These are phyloP conservation scores for Penicillium sp. DNA, from an alignment of 2,329 filamentous ascomycete genomes.

Conservation along the genomic window DNA sequence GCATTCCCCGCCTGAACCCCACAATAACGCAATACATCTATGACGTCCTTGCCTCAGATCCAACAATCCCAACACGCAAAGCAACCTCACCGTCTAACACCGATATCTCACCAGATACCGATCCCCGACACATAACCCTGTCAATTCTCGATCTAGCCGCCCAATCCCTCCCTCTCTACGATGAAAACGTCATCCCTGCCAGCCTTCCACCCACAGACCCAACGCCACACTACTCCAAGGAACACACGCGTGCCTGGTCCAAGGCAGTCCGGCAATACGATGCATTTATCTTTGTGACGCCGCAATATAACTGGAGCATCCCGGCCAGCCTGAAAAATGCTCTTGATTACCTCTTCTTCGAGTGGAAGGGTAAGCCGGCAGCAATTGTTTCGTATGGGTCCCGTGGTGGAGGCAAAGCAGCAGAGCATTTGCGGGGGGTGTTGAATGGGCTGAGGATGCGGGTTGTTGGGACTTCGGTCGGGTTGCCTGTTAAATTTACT, in stretches of 20 bases:
- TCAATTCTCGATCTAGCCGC: constrained; percentile 34
- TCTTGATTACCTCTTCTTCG: constrained; percentile 61
- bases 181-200: constrained; percentile 42
- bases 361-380: constrained; percentile 58
- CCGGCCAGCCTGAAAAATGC: constrained; percentile 61
- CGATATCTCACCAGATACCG: constrained; percentile 10
- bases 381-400: constrained; percentile 58
- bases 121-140: constrained; percentile 23
- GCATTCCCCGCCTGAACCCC: constrained; percentile 37
- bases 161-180: constrained; percentile 38
- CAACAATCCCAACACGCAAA: constrained; percentile 17
- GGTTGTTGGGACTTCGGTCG: constrained; percentile 29
- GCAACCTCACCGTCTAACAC: neutral
- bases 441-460: constrained; percentile 38
- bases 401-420: constrained; percentile 40
- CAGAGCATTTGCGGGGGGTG: constrained; percentile 36
- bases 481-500: constrained; percentile 30
- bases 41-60: constrained; percentile 22
- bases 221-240: constrained; percentile 34
- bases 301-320: constrained; percentile 58
- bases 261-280: constrained; percentile 32
- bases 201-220: constrained; percentile 28
- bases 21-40: constrained; percentile 35
- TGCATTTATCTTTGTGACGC: constrained; percentile 45
- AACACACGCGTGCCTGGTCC: constrained; percentile 41